Evolutionary conservation across 1,284 basidiomycete species (phyloP).

Genomic region (Sporisorium iseilematis-ciliati): DNA sequence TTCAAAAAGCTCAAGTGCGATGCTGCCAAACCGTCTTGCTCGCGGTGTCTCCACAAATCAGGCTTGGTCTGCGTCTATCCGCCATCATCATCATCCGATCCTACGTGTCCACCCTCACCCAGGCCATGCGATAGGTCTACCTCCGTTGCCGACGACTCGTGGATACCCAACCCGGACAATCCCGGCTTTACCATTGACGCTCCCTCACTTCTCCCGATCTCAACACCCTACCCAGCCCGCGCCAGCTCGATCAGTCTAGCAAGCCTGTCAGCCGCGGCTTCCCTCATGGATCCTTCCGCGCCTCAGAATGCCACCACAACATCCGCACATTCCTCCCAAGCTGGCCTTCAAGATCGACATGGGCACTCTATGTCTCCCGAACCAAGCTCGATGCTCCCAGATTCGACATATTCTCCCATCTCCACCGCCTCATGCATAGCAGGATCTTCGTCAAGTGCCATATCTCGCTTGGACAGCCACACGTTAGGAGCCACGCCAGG

Average conservation of each 20-base stretch:
- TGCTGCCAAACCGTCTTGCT: conserved; percentile 19
- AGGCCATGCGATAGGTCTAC: not conserved
- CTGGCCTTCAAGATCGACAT: not conserved
- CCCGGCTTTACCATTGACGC: not conserved
- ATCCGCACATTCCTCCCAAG: not conserved
- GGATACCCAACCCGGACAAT: not conserved
- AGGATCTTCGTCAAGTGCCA: not conserved
- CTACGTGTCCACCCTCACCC: not conserved
- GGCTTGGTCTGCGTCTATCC: conserved; percentile 17
- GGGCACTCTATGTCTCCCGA: not conserved
- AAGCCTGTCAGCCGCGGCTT: not conserved
- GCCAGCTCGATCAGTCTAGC: not conserved
- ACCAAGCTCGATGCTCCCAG: conserved; percentile 2
- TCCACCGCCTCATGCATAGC: not conserved
- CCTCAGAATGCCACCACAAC: not conserved
- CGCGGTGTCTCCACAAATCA: conserved; percentile 16
- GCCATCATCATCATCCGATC: not conserved
- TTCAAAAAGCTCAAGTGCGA: conserved; percentile 33
- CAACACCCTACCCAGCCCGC: conserved; percentile 10
- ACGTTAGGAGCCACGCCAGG: not conserved
- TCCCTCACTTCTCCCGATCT: not conserved
- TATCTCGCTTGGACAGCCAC: not conserved
- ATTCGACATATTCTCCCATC: conserved; percentile 1
- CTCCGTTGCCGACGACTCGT: conserved; percentile 7
- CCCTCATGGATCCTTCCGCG: conserved; percentile 1